Conservation (phyloP, 345 rosid species). For the Kernera saxatilis region DNA sequence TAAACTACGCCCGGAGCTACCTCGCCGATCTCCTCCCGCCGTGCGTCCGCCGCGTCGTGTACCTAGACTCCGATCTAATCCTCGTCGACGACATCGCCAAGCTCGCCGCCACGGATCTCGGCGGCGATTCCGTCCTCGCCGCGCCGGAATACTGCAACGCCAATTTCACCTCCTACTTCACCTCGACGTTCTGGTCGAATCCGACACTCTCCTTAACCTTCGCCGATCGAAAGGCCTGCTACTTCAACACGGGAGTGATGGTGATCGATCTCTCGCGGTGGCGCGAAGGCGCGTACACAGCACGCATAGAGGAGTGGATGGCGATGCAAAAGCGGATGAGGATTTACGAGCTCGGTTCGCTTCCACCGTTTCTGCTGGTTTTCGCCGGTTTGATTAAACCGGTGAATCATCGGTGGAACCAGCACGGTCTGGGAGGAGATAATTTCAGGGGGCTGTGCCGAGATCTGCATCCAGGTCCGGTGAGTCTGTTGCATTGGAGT, state of each 20-base stretch:
- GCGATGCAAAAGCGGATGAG: constrained; percentile 61
- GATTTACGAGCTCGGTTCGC: constrained; percentile 70
- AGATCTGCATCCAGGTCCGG: constrained; percentile 61
- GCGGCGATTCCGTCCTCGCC: constrained; percentile 51
- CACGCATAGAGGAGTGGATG: constrained; percentile 91
- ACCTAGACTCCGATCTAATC: constrained; percentile 84
- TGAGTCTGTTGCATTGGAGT: constrained; percentile 61
- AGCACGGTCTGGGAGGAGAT: constrained; percentile 65
- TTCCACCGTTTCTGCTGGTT: constrained; percentile 71
- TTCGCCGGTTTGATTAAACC: constrained; percentile 68
- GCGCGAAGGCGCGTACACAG: constrained; percentile 64
- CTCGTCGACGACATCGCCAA: constrained; percentile 87
- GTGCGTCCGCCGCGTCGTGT: constrained; percentile 75
- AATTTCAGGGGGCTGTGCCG: constrained; percentile 55
- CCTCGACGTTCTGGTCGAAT: constrained; percentile 65
- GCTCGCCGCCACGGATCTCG: constrained; percentile 64
- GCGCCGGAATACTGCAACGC: constrained; percentile 97
- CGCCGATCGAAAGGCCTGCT: constrained; percentile 49
- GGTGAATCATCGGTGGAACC: constrained; percentile 80
- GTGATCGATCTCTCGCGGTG: constrained; percentile 82
- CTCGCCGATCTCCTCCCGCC: constrained; percentile 64
- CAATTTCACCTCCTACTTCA: constrained; percentile 79
- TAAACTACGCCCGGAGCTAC: constrained; percentile 91
- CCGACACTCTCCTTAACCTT: constrained; percentile 62
- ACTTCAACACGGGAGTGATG: constrained; percentile 91